Percentiles rank a stretch among this genome's conserved stretches.
Conservation (phyloP, 1,139 yeast genomes). For the Protomyces pachydermus region DNA sequence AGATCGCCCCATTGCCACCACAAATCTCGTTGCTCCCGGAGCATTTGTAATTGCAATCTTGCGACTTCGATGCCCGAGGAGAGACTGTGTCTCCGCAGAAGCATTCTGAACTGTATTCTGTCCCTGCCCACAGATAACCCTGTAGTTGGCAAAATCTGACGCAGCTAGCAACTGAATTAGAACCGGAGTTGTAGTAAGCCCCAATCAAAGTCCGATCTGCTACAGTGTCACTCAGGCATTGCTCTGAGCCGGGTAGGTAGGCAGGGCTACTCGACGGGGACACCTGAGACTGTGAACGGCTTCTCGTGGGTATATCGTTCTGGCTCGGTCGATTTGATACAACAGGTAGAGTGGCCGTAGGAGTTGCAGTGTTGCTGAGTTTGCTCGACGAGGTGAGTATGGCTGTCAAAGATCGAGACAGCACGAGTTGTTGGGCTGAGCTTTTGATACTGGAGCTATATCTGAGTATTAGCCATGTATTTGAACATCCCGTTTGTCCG, state of each 20-base stretch:
- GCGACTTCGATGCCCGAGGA: background rate
- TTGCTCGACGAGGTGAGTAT: too few relatives aligned
- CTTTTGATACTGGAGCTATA: too few relatives aligned
- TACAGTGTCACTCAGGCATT: background rate
- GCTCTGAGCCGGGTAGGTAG: background rate
- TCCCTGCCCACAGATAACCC: background rate
- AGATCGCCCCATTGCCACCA: slow-evolving; percentile 1
- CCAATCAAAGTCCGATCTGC: background rate
- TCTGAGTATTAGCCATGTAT: too few relatives aligned
- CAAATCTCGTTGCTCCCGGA: background rate
- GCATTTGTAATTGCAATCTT: background rate
- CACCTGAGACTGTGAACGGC: too few relatives aligned
- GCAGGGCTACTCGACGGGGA: background rate
- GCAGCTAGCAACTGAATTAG: background rate
- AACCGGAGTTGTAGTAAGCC: background rate
- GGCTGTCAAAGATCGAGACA: too few relatives aligned
- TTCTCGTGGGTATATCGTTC: too few relatives aligned
- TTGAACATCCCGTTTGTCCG: too few relatives aligned
- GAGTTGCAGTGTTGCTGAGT: too few relatives aligned
- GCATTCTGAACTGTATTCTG: background rate
- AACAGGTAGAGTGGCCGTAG: too few relatives aligned
- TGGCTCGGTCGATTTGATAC: too few relatives aligned
- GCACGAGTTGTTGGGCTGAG: too few relatives aligned
- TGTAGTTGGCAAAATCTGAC: background rate
- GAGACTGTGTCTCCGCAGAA: background rate